Percentiles rank a stretch among this genome's conserved stretches.
phyloP scores from a whole-genome alignment of 129 eudicot genomes.

The Cynara cardunculus region DNA sequence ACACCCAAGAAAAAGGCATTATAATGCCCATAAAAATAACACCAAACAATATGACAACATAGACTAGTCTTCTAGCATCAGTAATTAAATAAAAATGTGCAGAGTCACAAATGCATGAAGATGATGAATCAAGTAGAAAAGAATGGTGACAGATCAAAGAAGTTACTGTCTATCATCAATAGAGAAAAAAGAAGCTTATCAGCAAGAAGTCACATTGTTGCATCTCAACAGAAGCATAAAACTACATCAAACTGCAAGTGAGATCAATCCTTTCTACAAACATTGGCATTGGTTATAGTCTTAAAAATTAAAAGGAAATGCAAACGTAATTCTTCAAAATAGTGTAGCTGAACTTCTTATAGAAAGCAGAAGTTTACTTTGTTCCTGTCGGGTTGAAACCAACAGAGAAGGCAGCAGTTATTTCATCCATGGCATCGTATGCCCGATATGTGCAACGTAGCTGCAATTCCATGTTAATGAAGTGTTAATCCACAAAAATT shows the following conservation, averaged over 20 bases:
- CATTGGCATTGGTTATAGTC: background rate
- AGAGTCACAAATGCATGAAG: background rate
- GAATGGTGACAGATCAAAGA: background rate
- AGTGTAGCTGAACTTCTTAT: background rate
- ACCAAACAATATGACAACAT: background rate
- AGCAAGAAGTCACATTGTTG: background rate
- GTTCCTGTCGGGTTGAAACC: constrained; percentile 84
- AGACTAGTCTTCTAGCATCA: background rate
- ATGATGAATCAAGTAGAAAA: background rate
- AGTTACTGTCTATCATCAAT: background rate
- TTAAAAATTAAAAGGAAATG: background rate
- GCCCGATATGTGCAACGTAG: constrained; percentile 97
- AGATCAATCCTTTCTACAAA: background rate
- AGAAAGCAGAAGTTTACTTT: constrained; percentile 44
- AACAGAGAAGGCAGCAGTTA: constrained; percentile 86
- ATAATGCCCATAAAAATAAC: background rate
- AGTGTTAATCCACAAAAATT: background rate
- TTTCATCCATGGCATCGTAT: constrained; percentile 97
- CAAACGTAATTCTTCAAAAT: background rate
- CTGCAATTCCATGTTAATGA: constrained; percentile 42
- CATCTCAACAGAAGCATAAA: background rate
- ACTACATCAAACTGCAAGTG: background rate
- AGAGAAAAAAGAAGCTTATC: background rate
- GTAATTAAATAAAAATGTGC: background rate
- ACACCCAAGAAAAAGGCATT: background rate